These are phyloP conservation scores for Corymbia maculata DNA, from an alignment of 345 rosid genomes.

Conservation along the genomic window DNA sequence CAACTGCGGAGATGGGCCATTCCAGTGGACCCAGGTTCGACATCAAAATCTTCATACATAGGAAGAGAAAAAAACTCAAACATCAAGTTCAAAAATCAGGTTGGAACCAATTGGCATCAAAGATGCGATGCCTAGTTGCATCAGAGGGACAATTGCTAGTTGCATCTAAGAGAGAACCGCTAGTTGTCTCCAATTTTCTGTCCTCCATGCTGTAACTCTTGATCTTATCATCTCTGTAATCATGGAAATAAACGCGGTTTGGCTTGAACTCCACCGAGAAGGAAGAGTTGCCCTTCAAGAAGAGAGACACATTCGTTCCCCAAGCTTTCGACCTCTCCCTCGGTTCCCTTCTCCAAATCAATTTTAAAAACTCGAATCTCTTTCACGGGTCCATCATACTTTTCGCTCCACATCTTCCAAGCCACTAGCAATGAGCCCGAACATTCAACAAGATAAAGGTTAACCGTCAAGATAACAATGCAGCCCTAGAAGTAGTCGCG, in stretches of 20 bases:
- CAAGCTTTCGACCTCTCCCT: not conserved
- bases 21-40: not conserved
- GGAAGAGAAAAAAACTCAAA: too few species aligned
- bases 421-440: not conserved
- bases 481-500: not conserved
- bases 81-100: not conserved
- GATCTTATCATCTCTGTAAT: not conserved
- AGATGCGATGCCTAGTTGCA: not conserved
- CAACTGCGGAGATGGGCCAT: not conserved
- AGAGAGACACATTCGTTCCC: not conserved
- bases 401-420: not conserved
- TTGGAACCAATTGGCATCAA: not conserved
- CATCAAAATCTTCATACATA: not conserved
- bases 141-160: too few species aligned
- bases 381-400: not conserved
- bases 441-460: not conserved
- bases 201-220: not conserved
- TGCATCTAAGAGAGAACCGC: too few species aligned
- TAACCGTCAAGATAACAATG: not conserved
- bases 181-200: not conserved
- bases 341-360: not conserved
- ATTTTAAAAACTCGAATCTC: not conserved
- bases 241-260: not conserved
- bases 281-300: not conserved
- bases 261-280: not conserved